A percentile compares a stretch with the other conserved stretches of the same genome.
phyloP scores from a whole-genome alignment of 306 rosid genomes.

The Fragaria iinumae region DNA sequence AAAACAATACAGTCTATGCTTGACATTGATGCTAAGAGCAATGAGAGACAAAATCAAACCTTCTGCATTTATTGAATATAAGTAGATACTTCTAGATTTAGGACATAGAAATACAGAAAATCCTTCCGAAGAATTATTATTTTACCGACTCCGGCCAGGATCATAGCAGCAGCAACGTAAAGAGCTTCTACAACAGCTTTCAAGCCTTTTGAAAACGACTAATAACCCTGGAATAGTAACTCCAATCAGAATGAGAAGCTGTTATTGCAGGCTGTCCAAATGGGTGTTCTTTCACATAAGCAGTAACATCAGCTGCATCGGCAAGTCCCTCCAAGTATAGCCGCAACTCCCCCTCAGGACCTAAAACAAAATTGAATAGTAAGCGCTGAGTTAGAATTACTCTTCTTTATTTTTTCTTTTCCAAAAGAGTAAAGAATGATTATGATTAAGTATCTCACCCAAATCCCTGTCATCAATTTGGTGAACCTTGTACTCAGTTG shows the following conservation, averaged over 20 bases:
- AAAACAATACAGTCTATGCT: neutral
- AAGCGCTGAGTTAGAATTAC: neutral
- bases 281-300: conserved; percentile 21
- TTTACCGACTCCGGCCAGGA: neutral
- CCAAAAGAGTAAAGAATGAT: neutral
- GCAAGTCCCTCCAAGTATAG: conserved; percentile 31
- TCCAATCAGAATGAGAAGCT: conserved; percentile 29
- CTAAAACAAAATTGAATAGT: neutral
- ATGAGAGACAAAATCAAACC: neutral
- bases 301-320: conserved; percentile 29
- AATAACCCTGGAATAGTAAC: conserved; percentile 22
- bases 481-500: conserved; percentile 14
- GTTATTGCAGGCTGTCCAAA: conserved; percentile 37
- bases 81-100: neutral
- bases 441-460: conserved; percentile 7
- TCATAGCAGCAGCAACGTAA: neutral
- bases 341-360: conserved; percentile 28
- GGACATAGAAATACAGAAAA: neutral
- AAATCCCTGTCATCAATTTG: conserved; percentile 8
- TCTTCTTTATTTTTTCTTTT: too few relatives aligned
- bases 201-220: neutral
- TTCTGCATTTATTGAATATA: neutral
- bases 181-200: neutral
- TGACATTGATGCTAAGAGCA: neutral
- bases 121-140: neutral